Percentiles rank a stretch among this genome's conserved stretches.
These are phyloP conservation scores for Stemphylium beticola DNA, from an alignment of 2,329 filamentous ascomycete genomes.

Conservation along the genomic window DNA sequence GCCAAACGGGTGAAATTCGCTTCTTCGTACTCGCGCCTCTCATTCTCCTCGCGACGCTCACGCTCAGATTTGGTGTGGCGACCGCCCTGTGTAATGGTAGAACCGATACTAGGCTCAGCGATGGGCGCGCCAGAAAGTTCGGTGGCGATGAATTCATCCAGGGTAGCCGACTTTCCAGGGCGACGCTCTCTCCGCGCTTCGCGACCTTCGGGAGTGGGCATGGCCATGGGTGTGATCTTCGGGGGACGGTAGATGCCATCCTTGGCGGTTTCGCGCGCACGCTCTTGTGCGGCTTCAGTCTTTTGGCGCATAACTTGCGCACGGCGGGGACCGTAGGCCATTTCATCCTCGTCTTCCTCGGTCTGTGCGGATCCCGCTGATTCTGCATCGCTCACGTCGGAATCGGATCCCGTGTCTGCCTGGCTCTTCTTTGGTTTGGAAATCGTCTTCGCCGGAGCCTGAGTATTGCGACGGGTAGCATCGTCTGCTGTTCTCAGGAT, in stretches of 20 bases:
- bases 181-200: conserved; percentile 67
- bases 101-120: conserved; percentile 89
- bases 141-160: conserved; percentile 89
- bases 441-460: conserved; percentile 23
- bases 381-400: conserved; percentile 49
- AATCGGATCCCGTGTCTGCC: conserved; percentile 48
- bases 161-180: conserved; percentile 76
- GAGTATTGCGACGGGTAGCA: conserved; percentile 49
- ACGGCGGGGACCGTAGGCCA: conserved; percentile 68
- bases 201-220: conserved; percentile 71
- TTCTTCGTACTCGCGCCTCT: conserved; percentile 88
- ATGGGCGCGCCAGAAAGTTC: conserved; percentile 83
- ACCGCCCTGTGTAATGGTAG: conserved; percentile 80
- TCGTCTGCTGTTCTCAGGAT: conserved; percentile 87
- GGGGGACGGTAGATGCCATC: conserved; percentile 88
- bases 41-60: conserved; percentile 78
- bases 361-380: conserved; percentile 37
- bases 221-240: conserved; percentile 82
- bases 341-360: conserved; percentile 59
- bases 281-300: conserved; percentile 23
- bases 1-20: conserved; percentile 88
- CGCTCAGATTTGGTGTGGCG: conserved; percentile 77
- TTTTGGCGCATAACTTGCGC: conserved; percentile 50
- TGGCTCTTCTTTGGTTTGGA: conserved; percentile 40
- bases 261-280: conserved; percentile 40